Percentiles rank a stretch among this genome's conserved stretches.
These are phyloP conservation scores for Chaetomium olivaceum DNA, from an alignment of 2,329 filamentous ascomycete species.

Conservation along the genomic window DNA sequence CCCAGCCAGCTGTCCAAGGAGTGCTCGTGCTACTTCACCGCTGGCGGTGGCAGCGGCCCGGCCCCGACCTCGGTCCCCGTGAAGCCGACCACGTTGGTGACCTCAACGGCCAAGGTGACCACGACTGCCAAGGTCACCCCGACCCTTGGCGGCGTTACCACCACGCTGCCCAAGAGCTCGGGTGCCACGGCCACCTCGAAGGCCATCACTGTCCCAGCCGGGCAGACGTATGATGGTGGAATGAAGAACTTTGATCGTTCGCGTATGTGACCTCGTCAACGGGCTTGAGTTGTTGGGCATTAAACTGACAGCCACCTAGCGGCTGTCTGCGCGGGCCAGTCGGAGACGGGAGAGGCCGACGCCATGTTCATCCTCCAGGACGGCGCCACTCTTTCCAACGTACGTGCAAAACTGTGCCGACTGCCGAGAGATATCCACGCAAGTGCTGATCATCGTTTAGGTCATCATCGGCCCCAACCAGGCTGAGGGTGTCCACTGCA, in stretches of 20 bases:
- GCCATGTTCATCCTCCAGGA: slow-evolving; percentile 21
- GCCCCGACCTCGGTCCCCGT: not conserved
- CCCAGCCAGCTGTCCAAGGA: slow-evolving; percentile 20
- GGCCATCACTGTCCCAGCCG: slow-evolving; percentile 10
- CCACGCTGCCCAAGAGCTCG: slow-evolving; percentile 18
- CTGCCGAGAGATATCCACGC: too few species aligned
- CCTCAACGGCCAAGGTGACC: not conserved
- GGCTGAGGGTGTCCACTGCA: slow-evolving; percentile 23
- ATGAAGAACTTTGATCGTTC: slow-evolving; percentile 23
- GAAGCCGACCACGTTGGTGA: slow-evolving; percentile 14
- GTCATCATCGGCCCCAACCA: slow-evolving; percentile 26
- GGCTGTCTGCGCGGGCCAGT: slow-evolving; percentile 9
- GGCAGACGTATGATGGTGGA: slow-evolving; percentile 16
- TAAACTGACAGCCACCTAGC: slow-evolving; percentile 4
- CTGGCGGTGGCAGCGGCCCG: not conserved
- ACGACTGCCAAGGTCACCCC: not conserved
- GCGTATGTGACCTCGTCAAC: not conserved
- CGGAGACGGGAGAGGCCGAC: slow-evolving; percentile 17
- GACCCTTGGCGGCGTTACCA: slow-evolving; percentile 10
- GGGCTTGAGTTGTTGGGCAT: too few species aligned
- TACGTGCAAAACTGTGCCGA: not conserved
- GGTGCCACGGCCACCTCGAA: slow-evolving; percentile 12
- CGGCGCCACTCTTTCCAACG: slow-evolving; percentile 22
- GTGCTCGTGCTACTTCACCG: slow-evolving; percentile 21
- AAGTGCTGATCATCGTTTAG: not conserved